Evolutionary conservation across 768 basidiomycete genomes (phyloP), one percentile per base, ranked within the genome.

Genomic region (Hygrophoropsis aurantiaca): DNA sequence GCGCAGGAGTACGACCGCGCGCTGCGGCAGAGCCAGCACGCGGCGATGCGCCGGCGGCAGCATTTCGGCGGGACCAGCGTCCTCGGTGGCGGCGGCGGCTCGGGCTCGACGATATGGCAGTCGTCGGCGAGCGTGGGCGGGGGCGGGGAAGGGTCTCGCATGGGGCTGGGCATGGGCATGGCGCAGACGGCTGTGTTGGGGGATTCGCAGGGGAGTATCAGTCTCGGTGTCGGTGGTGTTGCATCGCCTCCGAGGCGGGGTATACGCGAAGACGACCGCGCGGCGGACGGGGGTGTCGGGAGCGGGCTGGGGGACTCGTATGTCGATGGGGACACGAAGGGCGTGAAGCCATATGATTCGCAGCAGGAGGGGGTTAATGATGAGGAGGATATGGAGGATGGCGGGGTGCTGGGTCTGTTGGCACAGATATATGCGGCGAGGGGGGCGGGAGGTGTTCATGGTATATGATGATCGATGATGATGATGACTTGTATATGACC

Each of bases 341-440:
- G 75, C 41, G 60, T 70, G 40, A 66, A 67, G 46, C 38, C 68
- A 18, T 57, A 59, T 43, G 59, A 70, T 35, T 62, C 65, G 41
- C 70, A 75, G 39, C 78, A 76, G 41, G 74, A 73, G 11, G 79
- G 78, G 13, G 60, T 59, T 13, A 75, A 85, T 37, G 82, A 82
- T 10, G 87, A 84, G 4, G 85, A 85, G 20, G 73, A 67, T 16
- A 58, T 87, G 52, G 81, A 81, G 58, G 90, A 94, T 65, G 89
- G 80, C 0, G 93, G 94, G 15, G 85, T 97, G 53, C 68, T 95
- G 51, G 90, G 89, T 18, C 60, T 97, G 52, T 62, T 97, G 57
- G 86, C 90, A 35, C 86, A 94, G 72, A 94, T 97, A 42, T 92
- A 94, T 65, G 82, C 78, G 38, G 73, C 78, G 55, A 74, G 71